phyloP scores from a whole-genome alignment of 306 rosid genomes.

The Trifolium pratense region DNA sequence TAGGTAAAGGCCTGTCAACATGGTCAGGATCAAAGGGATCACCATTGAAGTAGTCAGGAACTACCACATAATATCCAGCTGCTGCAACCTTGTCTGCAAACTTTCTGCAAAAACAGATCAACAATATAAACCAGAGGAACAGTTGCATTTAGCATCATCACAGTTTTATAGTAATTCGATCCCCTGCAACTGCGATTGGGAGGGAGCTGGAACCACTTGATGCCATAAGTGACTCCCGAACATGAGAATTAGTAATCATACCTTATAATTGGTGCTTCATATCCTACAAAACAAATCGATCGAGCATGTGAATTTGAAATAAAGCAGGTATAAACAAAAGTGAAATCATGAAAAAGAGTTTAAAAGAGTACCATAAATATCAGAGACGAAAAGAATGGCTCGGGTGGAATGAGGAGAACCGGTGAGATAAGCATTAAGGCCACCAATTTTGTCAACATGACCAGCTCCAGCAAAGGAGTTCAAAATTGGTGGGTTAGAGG shows the following conservation, averaged over 20 bases:
- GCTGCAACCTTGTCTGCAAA: slow-evolving; percentile 74
- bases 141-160: neutral
- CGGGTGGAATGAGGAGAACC: slow-evolving; percentile 64
- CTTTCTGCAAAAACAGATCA: slow-evolving; percentile 51
- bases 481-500: slow-evolving; percentile 68
- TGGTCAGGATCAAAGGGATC: slow-evolving; percentile 54
- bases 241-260: slow-evolving; percentile 28
- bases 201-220: too few relatives aligned
- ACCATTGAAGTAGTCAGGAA: slow-evolving; percentile 66
- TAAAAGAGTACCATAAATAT: slow-evolving; percentile 52
- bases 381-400: slow-evolving; percentile 59
- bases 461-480: slow-evolving; percentile 63
- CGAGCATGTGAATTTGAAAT: neutral
- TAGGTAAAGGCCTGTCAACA: slow-evolving; percentile 50
- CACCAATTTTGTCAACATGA: slow-evolving; percentile 59
- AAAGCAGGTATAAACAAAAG: neutral
- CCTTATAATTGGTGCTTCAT: slow-evolving; percentile 73
- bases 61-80: slow-evolving; percentile 63
- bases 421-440: slow-evolving; percentile 53
- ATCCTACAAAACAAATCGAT: slow-evolving; percentile 53
- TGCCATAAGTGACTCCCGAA: too few relatives aligned
- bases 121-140: slow-evolving; percentile 1
- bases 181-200: too few relatives aligned
- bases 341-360: neutral
- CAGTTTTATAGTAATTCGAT: too few relatives aligned